Conservation (phyloP, 495 filamentous ascomycete genomes). For the Cenococcum geophilum region DNA sequence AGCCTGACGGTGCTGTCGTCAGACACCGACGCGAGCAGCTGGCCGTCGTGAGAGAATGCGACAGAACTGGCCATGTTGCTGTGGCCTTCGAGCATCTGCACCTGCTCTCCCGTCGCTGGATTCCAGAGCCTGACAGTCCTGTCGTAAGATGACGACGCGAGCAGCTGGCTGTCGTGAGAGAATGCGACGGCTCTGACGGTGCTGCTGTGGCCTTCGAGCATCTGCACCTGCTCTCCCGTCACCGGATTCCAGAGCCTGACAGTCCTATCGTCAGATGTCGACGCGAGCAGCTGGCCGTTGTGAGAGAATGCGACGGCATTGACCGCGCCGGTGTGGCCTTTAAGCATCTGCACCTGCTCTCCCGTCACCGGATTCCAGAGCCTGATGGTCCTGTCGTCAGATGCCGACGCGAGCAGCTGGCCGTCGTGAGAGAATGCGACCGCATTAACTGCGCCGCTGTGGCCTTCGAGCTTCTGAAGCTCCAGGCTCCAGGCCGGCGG, state of each 20-base stretch:
- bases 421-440: background rate
- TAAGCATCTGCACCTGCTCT: background rate
- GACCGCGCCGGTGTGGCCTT: background rate
- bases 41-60: too few species aligned
- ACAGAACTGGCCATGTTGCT: too few species aligned
- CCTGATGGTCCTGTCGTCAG: background rate
- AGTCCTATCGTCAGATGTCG: background rate
- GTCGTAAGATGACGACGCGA: too few species aligned
- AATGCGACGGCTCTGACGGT: too few species aligned
- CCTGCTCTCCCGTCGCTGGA: too few species aligned
- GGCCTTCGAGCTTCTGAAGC: background rate
- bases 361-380: background rate
- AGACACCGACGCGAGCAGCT: too few species aligned
- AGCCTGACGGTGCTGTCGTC: too few species aligned
- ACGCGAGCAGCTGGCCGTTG: background rate
- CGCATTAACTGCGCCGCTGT: background rate
- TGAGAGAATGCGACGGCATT: background rate
- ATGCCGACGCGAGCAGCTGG: background rate
- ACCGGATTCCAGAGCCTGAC: background rate
- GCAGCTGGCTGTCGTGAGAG: too few species aligned
- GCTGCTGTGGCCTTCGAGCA: background rate
- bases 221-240: background rate
- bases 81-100: too few species aligned
- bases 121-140: too few species aligned
- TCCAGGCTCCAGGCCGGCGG: background rate